Evolutionary conservation across 2,329 filamentous ascomycete species (phyloP).

Genomic region (Pezicula carpinea): DNA sequence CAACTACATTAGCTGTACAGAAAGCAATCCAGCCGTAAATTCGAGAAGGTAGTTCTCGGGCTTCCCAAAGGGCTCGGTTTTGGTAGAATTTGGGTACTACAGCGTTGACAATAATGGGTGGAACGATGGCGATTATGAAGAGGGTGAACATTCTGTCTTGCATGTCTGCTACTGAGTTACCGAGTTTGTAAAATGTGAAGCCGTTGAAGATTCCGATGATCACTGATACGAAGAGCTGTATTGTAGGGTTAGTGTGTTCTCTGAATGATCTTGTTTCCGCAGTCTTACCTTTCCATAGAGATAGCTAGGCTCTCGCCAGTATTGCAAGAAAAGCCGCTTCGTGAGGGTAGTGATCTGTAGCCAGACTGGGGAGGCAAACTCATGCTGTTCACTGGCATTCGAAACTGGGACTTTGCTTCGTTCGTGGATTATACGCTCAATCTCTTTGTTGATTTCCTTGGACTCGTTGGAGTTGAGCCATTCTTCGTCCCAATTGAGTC

Average conservation of each 20-base stretch:
- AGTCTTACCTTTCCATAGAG: conserved; percentile 57
- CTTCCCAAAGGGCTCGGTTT: conserved; percentile 69
- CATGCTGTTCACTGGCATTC: conserved; percentile 36
- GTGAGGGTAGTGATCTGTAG: conserved; percentile 63
- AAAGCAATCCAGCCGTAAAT: conserved; percentile 79
- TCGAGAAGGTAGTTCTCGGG: conserved; percentile 65
- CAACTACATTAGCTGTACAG: conserved; percentile 66
- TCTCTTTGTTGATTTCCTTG: conserved; percentile 55
- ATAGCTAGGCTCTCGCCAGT: conserved; percentile 74
- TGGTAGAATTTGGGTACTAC: conserved; percentile 74
- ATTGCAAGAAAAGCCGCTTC: conserved; percentile 64
- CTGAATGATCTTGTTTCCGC: too few relatives aligned
- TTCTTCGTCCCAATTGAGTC: conserved; percentile 69
- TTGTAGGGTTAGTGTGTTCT: too few relatives aligned
- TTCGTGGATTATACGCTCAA: conserved; percentile 40
- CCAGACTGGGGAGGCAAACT: conserved; percentile 62
- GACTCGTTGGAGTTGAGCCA: conserved; percentile 65
- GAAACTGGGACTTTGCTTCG: conserved; percentile 32
- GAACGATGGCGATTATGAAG: conserved; percentile 58
- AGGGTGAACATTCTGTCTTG: conserved; percentile 74
- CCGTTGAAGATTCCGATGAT: conserved; percentile 74
- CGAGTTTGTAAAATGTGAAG: conserved; percentile 71
- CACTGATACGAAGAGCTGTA: conserved; percentile 59
- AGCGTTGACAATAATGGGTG: conserved; percentile 67
- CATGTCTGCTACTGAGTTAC: conserved; percentile 61